Evolutionary conservation across 805 yeast species (phyloP).

Genomic region (Yamadazyma kitorensis): DNA sequence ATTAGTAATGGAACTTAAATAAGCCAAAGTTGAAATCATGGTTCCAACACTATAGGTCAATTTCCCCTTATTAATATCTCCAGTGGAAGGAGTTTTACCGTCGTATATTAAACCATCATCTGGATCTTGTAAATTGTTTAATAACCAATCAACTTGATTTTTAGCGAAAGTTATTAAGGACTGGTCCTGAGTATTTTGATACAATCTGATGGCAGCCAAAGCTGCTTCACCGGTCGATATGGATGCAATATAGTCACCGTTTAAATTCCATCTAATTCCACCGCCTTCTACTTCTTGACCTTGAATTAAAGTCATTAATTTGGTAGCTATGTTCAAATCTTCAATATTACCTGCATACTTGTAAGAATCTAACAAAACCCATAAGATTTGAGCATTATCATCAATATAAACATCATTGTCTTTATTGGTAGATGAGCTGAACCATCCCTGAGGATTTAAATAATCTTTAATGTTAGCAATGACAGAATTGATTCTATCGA

Average conservation of each 20-base stretch:
- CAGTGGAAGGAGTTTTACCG: conserved; percentile 17
- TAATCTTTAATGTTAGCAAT: conserved; percentile 16
- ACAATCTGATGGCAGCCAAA: conserved; percentile 23
- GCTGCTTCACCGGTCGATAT: conserved; percentile 29
- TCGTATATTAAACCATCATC: conserved; percentile 23
- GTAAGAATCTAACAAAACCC: conserved; percentile 25
- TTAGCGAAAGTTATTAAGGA: conserved; percentile 16
- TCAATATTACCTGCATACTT: conserved; percentile 14
- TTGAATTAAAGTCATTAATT: conserved; percentile 3
- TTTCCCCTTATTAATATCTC: conserved; percentile 20
- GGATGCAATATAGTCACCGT: conserved; percentile 23
- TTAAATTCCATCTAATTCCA: conserved; percentile 25
- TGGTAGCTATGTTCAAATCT: conserved; percentile 14
- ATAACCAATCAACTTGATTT: conserved; percentile 14
- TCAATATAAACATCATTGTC: conserved; percentile 26
- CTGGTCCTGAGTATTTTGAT: conserved; percentile 14
- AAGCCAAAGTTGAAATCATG: conserved; percentile 21
- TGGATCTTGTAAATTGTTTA: conserved; percentile 15
- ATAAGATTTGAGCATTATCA: conserved; percentile 26
- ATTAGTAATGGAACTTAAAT: conserved; percentile 15
- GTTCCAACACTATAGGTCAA: conserved; percentile 23
- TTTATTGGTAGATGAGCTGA: conserved; percentile 21
- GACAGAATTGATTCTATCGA: conserved; percentile 10
- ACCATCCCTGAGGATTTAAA: conserved; percentile 20
- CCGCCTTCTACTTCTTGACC: conserved; percentile 27